Evolutionary conservation across 768 basidiomycete species (phyloP), one percentile per base, ranked within the genome.

Genomic region (Macrolepiota fuliginosa): DNA sequence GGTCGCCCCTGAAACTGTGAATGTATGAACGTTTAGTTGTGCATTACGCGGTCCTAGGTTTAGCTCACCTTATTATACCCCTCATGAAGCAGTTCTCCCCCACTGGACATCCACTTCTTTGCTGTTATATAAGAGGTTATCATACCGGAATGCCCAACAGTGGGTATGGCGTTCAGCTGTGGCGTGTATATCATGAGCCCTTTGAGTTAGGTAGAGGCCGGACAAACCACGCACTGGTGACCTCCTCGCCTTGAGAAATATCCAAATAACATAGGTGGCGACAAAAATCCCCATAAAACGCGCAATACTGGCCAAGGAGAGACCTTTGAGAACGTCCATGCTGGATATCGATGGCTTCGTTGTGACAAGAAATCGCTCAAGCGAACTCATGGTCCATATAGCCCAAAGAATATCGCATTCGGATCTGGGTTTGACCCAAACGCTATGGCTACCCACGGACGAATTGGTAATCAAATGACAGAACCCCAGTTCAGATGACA

Each of bases 101-200:
- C 64, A 24, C 40, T 27, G 50, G 55, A 50, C n/a, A 60, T 22
- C 45, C 35, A 66, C 37, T 54, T 63, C 25, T 54, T 46, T 15
- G 63, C 63, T 25, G 51, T 58, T 3, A 68, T 24, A 46, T 64
- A 66, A 4, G 67, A 63, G 19, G 61, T 53, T 1, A 66, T 15
- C 27, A 63, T 56, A 15, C 63, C 63, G 4, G 63, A 58, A 12
- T 63, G 61, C 15, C 67, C 67, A 5, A 68, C 50, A 6, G 67
- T 68, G 3, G 67, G 67, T 40, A 68, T 64, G 2, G 55, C 42
- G 39, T 62, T 50, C 47, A 66, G 24, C 65, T 67, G 24, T 27
- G 29, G 27, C 15, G 32, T 13, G n/a, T 15, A 17, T 56, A 22
- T 13, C 5, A 27, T 24, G 12, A 39, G n/a, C 2, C 3, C 3